Evolutionary conservation across 2,329 filamentous ascomycete species (phyloP), one percentile per base, ranked within the genome.

Genomic region (Colletotrichum eremochloae): DNA sequence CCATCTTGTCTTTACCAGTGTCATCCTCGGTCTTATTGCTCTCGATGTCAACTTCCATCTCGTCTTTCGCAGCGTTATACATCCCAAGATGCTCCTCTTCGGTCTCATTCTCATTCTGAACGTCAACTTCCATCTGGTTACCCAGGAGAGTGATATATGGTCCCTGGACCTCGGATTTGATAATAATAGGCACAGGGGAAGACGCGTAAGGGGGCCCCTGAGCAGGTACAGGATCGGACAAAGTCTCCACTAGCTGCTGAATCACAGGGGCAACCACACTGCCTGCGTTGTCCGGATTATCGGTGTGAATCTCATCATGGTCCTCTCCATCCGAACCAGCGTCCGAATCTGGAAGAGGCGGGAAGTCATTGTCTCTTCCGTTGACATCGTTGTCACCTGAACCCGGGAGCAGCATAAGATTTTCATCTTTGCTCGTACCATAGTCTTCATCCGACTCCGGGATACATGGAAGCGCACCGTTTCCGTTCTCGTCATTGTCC

Each of bases 31-130:
- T 24, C 12, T 57, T 29, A 15, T 57, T 14, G n/a, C 18, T 40
- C 12, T 57, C 36, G n/a, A 15, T n/a, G n/a, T 57, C 55, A 15
- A 57, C n/a, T 5, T 57, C 53, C 53, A 56, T 56, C 20, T 56
- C 29, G 18, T 36, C 31, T 33, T 20, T 33, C 31, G 8, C 8
- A 15, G 31, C 31, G 15, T 8, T 31, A 20, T 5, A 2, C 24
- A 24, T 24, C 24, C 24, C 24, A 24, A 24, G 4, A 18, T 29
- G 12, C 0, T 29, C 12, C 20, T 18, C 36, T 38, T 42, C 24
- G n/a, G 20, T 15, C 12, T 18, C 14, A 18, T 57, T 11, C 20
- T 57, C 7, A 12, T 29, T 40, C 12, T 57, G 20, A n/a, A 24
- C 20, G 12, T 57, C 55, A 5, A 57, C 36, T 9, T 57, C 55